Evolutionary conservation across 73 alveolate genomes (phyloP).

Genomic region (Loxodes magnus): DNA sequence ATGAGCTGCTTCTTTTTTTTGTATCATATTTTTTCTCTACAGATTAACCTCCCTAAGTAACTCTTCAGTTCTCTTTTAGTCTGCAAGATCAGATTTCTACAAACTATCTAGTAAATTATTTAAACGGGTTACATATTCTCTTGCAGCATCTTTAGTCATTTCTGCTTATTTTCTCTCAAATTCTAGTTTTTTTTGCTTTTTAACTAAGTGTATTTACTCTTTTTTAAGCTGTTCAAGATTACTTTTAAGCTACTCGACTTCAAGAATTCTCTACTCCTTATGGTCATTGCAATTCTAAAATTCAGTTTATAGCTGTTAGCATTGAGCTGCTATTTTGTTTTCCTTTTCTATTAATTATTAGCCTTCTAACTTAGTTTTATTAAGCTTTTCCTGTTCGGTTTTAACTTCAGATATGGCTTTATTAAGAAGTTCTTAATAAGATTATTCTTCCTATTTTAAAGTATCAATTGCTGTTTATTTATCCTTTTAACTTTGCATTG

Average conservation of each 20-base stretch:
- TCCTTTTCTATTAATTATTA: too few relatives aligned
- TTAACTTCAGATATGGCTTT: too few relatives aligned
- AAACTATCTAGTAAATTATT: conserved; percentile 58
- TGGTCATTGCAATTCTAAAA: too few relatives aligned
- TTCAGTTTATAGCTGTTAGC: too few relatives aligned
- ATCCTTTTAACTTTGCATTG: too few relatives aligned
- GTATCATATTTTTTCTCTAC: conserved; percentile 42
- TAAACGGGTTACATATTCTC: conserved; percentile 43
- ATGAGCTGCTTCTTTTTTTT: conserved; percentile 48
- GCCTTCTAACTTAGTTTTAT: too few relatives aligned
- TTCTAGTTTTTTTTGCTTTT: conserved; percentile 14
- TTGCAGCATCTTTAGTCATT: conserved; percentile 23
- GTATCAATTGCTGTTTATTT: too few relatives aligned
- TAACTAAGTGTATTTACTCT: conserved; percentile 1
- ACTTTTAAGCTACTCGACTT: conserved; percentile 9
- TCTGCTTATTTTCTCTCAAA: conserved; percentile 17
- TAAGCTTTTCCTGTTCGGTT: too few relatives aligned
- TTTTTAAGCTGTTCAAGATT: conserved; percentile 3
- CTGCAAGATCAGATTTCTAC: conserved; percentile 57
- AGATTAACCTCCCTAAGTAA: conserved; percentile 62
- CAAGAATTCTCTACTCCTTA: too few relatives aligned
- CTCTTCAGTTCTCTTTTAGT: conserved; percentile 52
- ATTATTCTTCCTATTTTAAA: too few relatives aligned
- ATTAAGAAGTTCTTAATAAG: too few relatives aligned
- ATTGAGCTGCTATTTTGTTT: too few relatives aligned